A percentile compares a stretch with the other conserved stretches of the same genome.
Evolutionary conservation across 495 filamentous ascomycete genomes (phyloP).

Genomic region (Tuber indicum): DNA sequence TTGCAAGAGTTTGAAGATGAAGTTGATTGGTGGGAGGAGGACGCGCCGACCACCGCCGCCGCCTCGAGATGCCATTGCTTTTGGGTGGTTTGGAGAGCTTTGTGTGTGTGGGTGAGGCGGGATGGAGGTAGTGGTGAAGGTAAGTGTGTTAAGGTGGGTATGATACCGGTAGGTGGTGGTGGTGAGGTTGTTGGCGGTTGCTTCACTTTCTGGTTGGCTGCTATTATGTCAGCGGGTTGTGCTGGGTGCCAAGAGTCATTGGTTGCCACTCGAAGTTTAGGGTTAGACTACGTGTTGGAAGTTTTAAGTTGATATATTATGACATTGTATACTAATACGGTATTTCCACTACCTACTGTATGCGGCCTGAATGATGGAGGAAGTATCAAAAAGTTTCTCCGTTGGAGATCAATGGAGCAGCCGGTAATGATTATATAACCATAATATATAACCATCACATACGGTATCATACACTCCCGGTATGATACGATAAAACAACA

Average conservation of each 20-base stretch:
- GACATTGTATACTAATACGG: too few species aligned
- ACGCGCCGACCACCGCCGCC: conserved; percentile 79
- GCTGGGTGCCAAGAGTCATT: neutral
- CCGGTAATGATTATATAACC: neutral
- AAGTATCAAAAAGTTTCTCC: neutral
- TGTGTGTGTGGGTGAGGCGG: neutral
- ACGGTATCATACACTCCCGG: neutral
- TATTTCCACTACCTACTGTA: too few species aligned
- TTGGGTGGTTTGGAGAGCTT: neutral
- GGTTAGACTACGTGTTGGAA: neutral
- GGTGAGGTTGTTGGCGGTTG: neutral
- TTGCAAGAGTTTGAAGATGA: conserved; percentile 95
- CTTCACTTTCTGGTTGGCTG: neutral
- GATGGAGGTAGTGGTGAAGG: neutral
- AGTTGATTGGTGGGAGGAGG: conserved; percentile 92
- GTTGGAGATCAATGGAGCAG: neutral
- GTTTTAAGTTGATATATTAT: too few species aligned
- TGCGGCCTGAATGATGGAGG: neutral
- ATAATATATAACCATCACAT: neutral
- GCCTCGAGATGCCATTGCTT: conserved; percentile 70
- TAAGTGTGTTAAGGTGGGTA: neutral
- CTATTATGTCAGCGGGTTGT: neutral
- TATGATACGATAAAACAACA: neutral
- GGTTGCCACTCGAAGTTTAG: neutral
- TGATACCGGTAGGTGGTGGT: neutral